phyloP scores from a whole-genome alignment of 2,329 filamentous ascomycete species.

The Trichoderma brevicompactum region DNA sequence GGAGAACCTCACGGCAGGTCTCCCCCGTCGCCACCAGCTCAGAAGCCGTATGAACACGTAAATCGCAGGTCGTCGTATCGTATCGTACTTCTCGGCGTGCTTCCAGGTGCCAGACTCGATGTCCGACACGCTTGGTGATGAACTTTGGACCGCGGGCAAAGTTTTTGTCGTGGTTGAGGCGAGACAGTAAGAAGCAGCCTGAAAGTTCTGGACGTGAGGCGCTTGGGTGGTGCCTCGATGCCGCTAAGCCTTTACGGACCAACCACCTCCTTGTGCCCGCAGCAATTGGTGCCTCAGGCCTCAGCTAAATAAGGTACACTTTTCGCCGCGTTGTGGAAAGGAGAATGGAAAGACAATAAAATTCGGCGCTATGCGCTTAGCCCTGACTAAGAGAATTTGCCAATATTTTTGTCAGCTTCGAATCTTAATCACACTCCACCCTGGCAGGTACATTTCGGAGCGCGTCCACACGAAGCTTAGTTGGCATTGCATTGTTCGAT shows the following conservation, averaged over 20 bases:
- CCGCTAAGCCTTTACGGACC: slow-evolving; percentile 43
- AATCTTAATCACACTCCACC: not conserved
- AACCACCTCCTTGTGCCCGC: slow-evolving; percentile 31
- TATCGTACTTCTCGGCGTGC: slow-evolving; percentile 37
- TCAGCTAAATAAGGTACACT: not conserved
- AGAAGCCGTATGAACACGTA: slow-evolving; percentile 44
- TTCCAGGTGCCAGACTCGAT: slow-evolving; percentile 47
- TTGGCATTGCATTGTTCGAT: not conserved
- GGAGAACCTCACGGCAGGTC: slow-evolving; percentile 51
- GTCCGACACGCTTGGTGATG: slow-evolving; percentile 60
- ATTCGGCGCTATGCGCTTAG: not conserved
- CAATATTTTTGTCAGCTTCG: slow-evolving; percentile 17
- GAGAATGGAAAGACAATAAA: not conserved
- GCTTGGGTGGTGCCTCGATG: slow-evolving; percentile 37
- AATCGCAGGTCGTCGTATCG: slow-evolving; percentile 46
- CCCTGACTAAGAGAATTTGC: not conserved
- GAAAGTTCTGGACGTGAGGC: slow-evolving; percentile 52
- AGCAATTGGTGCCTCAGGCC: slow-evolving; percentile 38
- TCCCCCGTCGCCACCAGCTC: slow-evolving; percentile 53
- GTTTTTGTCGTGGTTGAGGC: slow-evolving; percentile 52
- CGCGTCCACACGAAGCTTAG: not conserved
- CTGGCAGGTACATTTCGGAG: not conserved
- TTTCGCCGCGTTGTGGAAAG: not conserved
- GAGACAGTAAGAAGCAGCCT: slow-evolving; percentile 45
- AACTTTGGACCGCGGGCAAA: slow-evolving; percentile 42